Base-by-base conservation (phyloP, 306 rosid genomes). In the Prinsepia uniflora region DNA sequence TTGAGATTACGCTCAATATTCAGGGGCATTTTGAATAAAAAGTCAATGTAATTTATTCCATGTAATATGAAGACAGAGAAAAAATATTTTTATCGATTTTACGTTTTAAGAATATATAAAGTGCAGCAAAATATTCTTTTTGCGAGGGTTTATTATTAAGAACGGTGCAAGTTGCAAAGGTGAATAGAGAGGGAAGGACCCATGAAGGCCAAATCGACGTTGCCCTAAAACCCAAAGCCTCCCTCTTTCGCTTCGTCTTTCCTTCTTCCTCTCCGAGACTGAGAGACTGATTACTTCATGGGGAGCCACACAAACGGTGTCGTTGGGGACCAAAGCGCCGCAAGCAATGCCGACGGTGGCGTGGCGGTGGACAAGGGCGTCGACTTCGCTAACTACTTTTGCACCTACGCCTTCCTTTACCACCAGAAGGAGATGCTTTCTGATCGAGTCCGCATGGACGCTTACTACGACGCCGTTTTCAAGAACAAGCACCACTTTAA, bases 351-450 rank as follows among this genome's bases (percentile, higher is more conserved):
- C 60, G 65, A 61, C 55, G 74, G 74, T 10, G 17, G 67, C 17
- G 40, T 71, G 36, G 11, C 68, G 59, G 90, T 94, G 57, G 91
- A 88, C 82, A 94, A 91, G 75, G 96, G 71, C 69, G 96, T 89
- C 8, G 97, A 94, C 77, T 94, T 80, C 43, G 99, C 99, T 0
- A 66, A 91, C 9, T 94, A 94, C 82, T 94, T 94, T 78, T 94
- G 96, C 85, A 89, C 99, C 74, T 94, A 94, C 74, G 80, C 96
- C 74, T 91, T 91, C 54, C 90, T 94, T 11, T 94, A 86, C 76
- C 99, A 94, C 83, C 99, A 94, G 85, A 94, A 94, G 85, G 97
- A 94, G 80, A 94, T 91, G 99, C 99, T 94, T 72, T 94, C 92
- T 40, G 99, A 94, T 72, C 92, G 97, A 42, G 99, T 94, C 81